A percentile compares a stretch with the other conserved stretches of the same genome.
Evolutionary conservation across 2,329 filamentous ascomycete species (phyloP).

Genomic region (Leptodontidium sp.): DNA sequence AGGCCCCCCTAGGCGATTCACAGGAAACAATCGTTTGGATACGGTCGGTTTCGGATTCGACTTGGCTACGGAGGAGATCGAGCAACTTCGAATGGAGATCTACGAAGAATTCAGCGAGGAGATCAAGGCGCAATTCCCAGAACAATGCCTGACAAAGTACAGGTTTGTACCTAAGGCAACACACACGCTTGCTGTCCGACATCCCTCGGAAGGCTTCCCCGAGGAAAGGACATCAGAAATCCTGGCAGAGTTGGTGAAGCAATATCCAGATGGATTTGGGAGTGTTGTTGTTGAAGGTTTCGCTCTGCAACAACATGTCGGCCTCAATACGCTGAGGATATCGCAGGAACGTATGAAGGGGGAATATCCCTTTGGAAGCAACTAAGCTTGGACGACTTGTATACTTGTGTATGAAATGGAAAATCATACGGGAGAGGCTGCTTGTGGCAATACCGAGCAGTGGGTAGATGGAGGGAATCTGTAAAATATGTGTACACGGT

Average conservation of each 20-base stretch:
- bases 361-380: background rate
- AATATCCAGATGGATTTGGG: constrained; percentile 2
- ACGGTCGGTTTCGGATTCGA: background rate
- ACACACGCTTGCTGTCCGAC: background rate
- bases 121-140: background rate
- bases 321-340: background rate
- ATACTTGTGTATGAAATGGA: background rate
- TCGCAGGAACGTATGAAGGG: background rate
- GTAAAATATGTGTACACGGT: too few relatives aligned
- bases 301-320: background rate
- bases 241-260: background rate
- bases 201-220: background rate
- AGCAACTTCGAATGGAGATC: background rate
- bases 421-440: too few relatives aligned
- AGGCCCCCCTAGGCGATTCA: background rate
- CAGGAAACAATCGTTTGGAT: background rate
- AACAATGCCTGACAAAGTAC: background rate
- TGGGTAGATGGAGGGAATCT: too few relatives aligned
- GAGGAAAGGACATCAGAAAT: background rate
- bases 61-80: background rate
- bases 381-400: background rate
- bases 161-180: background rate
- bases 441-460: too few relatives aligned
- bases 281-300: constrained; percentile 5
- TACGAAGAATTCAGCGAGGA: constrained; percentile 9